Base-by-base conservation (phyloP, 495 filamentous ascomycete species). In the Trypethelium eluteriae region DNA sequence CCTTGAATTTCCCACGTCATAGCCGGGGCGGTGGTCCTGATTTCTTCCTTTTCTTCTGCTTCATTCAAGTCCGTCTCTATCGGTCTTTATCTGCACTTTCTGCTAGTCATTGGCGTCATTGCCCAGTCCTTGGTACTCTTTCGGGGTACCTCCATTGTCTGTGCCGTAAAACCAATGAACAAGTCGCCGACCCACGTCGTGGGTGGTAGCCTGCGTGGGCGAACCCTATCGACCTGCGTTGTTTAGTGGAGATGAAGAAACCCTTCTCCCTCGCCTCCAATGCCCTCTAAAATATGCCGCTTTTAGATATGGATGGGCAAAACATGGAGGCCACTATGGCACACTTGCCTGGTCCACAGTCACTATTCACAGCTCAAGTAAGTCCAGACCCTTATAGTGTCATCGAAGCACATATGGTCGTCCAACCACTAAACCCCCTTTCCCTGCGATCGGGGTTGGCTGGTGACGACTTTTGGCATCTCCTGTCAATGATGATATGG, bases 401-500 rank as follows among this genome's bases (percentile, higher is more conserved):
- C 25, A 25, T 25, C 25, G 25, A 25, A 25, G 25, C 25, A 25
- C 25, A 25, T 25, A 25, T 25, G 25, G 25, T 25, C 25, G 25
- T 25, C 25, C 25, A 25, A 25, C 25, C 25, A 25, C 25, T 25
- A 25, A 25, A 25, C 25, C 25, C 25, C 25, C 25, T 25, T 25
- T 36, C 7, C 18, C 34, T 59, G 53, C 10, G 10, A 18, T 32
- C 36, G 32, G 34, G 53, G 32, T 9, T 36, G 5, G 25, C 14
- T 44, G 32, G 18, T 7, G 7, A 59, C 7, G 10, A 32, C 53
- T 65, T 62, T 65, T 62, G 38, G 4, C 16, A 34, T 16, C 49
- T 53, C 35, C 32, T 68, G 81, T 81, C 81, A 59, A 75, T 85
- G 84, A 86, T 86, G 84, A 83, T 74, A 70, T 82, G 84, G 84